These are phyloP conservation scores for Plasmodium billcollinsi DNA, from an alignment of 169 alveolate genomes.

Conservation along the genomic window DNA sequence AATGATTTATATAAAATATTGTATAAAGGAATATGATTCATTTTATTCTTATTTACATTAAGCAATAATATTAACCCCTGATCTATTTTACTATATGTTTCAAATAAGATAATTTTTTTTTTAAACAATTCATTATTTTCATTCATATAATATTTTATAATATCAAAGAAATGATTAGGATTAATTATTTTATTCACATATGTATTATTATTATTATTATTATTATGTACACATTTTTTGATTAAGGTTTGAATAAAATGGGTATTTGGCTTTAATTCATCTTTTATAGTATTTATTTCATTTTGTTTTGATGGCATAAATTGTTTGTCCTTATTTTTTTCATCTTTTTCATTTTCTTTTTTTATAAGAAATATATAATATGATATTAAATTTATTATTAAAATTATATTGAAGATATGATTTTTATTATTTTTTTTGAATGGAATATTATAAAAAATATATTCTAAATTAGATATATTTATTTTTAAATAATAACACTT, in stretches of 20 bases:
- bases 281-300: neutral
- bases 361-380: constrained; percentile 46
- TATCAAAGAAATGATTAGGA: constrained; percentile 11
- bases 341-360: constrained; percentile 34
- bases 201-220: neutral
- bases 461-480: constrained; percentile 7
- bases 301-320: neutral
- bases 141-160: constrained; percentile 32
- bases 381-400: constrained; percentile 40
- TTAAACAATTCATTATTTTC: constrained; percentile 42
- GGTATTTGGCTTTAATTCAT: neutral
- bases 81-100: constrained; percentile 42
- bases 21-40: neutral
- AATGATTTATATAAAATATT: neutral
- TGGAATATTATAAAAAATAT: constrained; percentile 6
- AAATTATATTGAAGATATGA: constrained; percentile 25
- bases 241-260: neutral
- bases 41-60: constrained; percentile 13
- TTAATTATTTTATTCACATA: neutral
- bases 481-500: constrained; percentile 16
- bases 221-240: constrained; percentile 1
- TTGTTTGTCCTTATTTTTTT: neutral
- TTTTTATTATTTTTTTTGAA: constrained; percentile 6
- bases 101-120: constrained; percentile 42
- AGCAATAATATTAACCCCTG: constrained; percentile 15